Evolutionary conservation across 768 basidiomycete genomes (phyloP), one percentile per base, ranked within the genome.

Genomic region (Mycena kentingensis): DNA sequence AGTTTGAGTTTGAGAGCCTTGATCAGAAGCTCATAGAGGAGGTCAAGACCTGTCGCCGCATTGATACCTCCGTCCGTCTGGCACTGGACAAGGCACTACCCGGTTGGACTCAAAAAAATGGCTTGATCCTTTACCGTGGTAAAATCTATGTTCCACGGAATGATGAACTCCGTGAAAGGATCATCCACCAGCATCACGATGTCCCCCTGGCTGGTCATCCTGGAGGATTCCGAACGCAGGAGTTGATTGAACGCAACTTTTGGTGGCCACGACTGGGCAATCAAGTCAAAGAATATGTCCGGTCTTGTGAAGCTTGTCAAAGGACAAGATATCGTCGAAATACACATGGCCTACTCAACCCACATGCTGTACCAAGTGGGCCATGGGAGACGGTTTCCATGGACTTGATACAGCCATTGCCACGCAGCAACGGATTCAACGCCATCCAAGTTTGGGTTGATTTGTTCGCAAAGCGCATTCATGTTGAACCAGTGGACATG

Each of bases 291-390:
- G n/a, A n/a, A n/a, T n/a, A n/a, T n/a, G 32, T 34, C 32, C 32
- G 32, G 32, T 11, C 32, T n/a, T 34, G 32, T 34, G 32, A 26
- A 67, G 10, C 38, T 10, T 13, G 38, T 13, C 70, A 0, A 74
- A 72, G 72, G 5, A 34, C 10, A 59, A 63, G 6, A 61, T 73
- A 13, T 60, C 64, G 4, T 69, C 70, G 63, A 67, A 74, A 46
- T 52, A 62, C 51, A 69, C 68, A 49, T 57, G 46, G 15, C 28
- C 63, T 16, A 60, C 68, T 6, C 65, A 64, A 0, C 29, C 43
- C 2, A 57, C 60, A 21, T 34, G 61, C 5, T 61, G 58, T 1
- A 63, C 42, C 52, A 13, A 18, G 21, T n/a, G n/a, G n/a, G n/a
- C n/a, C n/a, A n/a, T n/a, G n/a, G n/a, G n/a, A n/a, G n/a, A n/a